Conservation (phyloP, 768 basidiomycete species). For the Cyclocybe cylindracea region DNA sequence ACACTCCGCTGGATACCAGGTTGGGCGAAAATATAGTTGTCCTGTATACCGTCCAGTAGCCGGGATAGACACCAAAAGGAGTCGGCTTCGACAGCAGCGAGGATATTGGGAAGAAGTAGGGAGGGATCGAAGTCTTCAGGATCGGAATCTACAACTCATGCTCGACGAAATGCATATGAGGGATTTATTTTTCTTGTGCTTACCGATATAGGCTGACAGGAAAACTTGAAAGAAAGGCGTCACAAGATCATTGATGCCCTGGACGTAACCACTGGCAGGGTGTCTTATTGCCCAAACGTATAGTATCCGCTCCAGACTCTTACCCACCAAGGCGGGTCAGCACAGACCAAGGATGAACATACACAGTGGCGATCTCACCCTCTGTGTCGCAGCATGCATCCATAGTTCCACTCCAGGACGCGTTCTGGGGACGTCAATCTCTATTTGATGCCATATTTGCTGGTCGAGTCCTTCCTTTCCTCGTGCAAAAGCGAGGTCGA, state of each 20-base stretch:
- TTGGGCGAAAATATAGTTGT: slow-evolving; percentile 96
- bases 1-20: slow-evolving; percentile 96
- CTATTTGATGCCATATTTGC: slow-evolving; percentile 99
- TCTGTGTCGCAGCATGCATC: slow-evolving; percentile 88
- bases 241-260: slow-evolving; percentile 98
- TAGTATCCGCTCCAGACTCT: slow-evolving; percentile 93
- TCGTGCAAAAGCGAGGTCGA: slow-evolving; percentile 85
- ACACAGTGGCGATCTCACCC: slow-evolving; percentile 49
- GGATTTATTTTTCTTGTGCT: slow-evolving; percentile 17
- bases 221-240: slow-evolving; percentile 99
- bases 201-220: slow-evolving; percentile 91
- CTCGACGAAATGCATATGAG: slow-evolving; percentile 6
- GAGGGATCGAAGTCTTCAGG: slow-evolving; percentile 87
- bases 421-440: slow-evolving; percentile 96
- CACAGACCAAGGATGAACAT: background rate
- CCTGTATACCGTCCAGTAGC: slow-evolving; percentile 94
- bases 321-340: slow-evolving; percentile 20
- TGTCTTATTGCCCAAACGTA: slow-evolving; percentile 99
- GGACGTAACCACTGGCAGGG: slow-evolving; percentile 97
- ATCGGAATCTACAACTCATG: slow-evolving; percentile 66
- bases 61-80: slow-evolving; percentile 98
- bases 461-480: slow-evolving; percentile 88
- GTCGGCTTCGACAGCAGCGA: slow-evolving; percentile 93
- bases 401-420: slow-evolving; percentile 88
- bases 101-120: slow-evolving; percentile 63